A percentile compares a stretch with the other conserved stretches of the same genome.
Conservation (phyloP, 805 yeast genomes). For the Saccharomycopsis olivae region DNA sequence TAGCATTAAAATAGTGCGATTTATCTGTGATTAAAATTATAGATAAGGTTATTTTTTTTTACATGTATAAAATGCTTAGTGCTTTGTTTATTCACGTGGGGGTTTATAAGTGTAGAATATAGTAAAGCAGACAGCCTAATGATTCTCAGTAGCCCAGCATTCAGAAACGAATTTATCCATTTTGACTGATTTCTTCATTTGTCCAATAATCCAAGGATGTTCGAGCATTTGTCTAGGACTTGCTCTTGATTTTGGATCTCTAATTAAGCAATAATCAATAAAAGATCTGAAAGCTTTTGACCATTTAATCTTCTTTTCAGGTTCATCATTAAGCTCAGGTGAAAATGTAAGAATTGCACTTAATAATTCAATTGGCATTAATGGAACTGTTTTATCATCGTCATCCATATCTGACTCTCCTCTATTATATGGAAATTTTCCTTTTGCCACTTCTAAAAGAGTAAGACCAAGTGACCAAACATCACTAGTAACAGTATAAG, state of each 20-base stretch:
- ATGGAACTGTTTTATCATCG: conserved; percentile 33
- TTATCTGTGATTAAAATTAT: too few species aligned
- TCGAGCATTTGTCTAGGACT: conserved; percentile 86
- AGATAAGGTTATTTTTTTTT: too few species aligned
- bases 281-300: conserved; percentile 74
- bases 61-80: too few species aligned
- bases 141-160: conserved; percentile 44
- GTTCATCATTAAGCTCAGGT: conserved; percentile 72
- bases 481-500: conserved; percentile 90
- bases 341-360: conserved; percentile 72
- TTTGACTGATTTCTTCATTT: conserved; percentile 56
- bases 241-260: conserved; percentile 72
- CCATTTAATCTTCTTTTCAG: conserved; percentile 71
- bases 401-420: conserved; percentile 24
- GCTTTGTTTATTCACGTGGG: too few species aligned
- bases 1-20: too few species aligned
- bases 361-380: conserved; percentile 76
- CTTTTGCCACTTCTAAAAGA: conserved; percentile 83
- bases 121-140: too few species aligned
- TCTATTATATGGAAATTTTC: conserved; percentile 69
- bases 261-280: conserved; percentile 67
- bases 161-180: conserved; percentile 79
- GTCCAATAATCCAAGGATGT: conserved; percentile 90
- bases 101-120: too few species aligned
- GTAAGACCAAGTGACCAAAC: conserved; percentile 96